These are phyloP conservation scores for Ophiostoma triangulosporum DNA, from an alignment of 2,329 filamentous ascomycete species.

Conservation along the genomic window DNA sequence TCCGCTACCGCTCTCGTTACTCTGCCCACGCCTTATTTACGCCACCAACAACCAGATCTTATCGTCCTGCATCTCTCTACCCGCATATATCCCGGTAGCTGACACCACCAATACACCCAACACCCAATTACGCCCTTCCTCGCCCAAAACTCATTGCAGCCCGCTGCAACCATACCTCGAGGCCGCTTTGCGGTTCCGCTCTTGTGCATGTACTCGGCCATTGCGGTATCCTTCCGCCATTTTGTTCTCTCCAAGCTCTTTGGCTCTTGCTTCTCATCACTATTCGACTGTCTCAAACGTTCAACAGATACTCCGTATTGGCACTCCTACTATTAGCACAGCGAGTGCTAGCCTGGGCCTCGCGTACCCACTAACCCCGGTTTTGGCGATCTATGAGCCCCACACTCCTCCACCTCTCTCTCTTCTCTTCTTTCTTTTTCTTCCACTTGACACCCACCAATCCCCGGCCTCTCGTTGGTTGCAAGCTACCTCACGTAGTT, in stretches of 20 bases:
- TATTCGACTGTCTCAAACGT: neutral
- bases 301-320: neutral
- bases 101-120: too few species aligned
- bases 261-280: neutral
- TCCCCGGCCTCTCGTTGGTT: neutral
- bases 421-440: neutral
- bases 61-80: neutral
- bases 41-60: too few species aligned
- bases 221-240: neutral
- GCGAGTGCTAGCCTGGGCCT: neutral
- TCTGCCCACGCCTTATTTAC: too few species aligned
- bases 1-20: too few species aligned
- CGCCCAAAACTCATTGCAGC: neutral
- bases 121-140: neutral
- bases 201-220: neutral
- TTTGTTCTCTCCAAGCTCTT: neutral
- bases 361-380: conserved; percentile 2
- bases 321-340: neutral
- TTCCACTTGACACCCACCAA: neutral
- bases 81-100: too few species aligned
- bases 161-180: neutral
- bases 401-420: conserved; percentile 3
- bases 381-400: conserved; percentile 6
- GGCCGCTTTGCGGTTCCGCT: neutral
- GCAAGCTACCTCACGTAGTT: neutral